Percentiles rank a stretch among this genome's conserved stretches.
Evolutionary conservation across 306 rosid genomes (phyloP).

Genomic region (Mucuna pruriens): DNA sequence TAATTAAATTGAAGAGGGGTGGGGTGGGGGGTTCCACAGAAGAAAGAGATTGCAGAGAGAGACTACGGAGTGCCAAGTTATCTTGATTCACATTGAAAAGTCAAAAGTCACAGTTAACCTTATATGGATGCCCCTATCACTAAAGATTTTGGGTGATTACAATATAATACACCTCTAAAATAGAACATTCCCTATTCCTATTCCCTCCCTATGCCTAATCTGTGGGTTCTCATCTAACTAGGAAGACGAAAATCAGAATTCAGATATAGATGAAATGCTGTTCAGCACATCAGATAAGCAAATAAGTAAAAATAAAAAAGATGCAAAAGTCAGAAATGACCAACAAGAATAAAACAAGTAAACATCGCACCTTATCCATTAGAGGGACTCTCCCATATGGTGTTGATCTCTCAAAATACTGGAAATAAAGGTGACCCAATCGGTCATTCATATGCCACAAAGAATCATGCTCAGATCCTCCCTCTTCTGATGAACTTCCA

Average conservation of each 20-base stretch:
- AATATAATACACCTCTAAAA: conserved; percentile 6
- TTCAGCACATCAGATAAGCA: neutral
- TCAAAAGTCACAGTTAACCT: conserved; percentile 48
- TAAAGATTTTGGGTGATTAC: conserved; percentile 10
- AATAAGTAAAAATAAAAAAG: neutral
- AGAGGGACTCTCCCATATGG: conserved; percentile 91
- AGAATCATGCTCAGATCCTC: conserved; percentile 70
- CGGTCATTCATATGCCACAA: conserved; percentile 57
- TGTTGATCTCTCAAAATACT: conserved; percentile 82
- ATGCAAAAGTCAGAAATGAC: conserved; percentile 15
- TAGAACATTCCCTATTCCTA: conserved; percentile 10
- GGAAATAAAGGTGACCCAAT: conserved; percentile 67
- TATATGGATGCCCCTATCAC: conserved; percentile 45
- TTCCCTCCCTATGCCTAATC: conserved; percentile 29
- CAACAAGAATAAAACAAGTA: neutral
- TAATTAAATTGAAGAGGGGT: neutral
- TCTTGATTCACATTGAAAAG: conserved; percentile 37
- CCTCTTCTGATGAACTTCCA: conserved; percentile 81
- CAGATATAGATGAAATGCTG: conserved; percentile 18
- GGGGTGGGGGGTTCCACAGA: conserved; percentile 17
- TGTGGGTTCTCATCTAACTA: conserved; percentile 14
- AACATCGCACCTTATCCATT: conserved; percentile 87
- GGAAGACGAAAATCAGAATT: conserved; percentile 10
- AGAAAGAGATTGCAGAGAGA: conserved; percentile 33
- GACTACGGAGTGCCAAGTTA: neutral